Evolutionary conservation across 1,284 basidiomycete species (phyloP).

Genomic region (Schizopora paradoxa): DNA sequence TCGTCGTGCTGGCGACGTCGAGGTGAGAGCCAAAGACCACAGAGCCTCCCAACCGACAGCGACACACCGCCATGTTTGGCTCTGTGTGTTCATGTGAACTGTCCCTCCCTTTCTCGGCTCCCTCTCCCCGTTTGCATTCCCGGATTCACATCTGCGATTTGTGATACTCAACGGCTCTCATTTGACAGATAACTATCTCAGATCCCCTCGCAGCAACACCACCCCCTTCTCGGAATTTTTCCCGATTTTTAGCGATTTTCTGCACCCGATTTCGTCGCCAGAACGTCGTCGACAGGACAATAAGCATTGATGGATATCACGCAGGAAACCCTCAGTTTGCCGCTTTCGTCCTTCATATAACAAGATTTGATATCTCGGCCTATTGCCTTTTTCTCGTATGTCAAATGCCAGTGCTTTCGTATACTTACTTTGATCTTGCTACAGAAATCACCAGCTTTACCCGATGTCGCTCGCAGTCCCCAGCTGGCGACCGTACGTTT

Average conservation of each 20-base stretch:
- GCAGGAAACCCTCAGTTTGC: too few species aligned
- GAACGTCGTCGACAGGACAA: too few species aligned
- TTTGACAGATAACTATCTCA: not conserved
- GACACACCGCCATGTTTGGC: not conserved
- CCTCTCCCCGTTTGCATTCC: conserved; percentile 5
- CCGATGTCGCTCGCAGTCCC: too few species aligned
- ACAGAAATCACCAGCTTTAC: too few species aligned
- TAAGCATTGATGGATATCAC: too few species aligned
- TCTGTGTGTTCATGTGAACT: not conserved
- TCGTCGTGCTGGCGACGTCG: conserved; percentile 16
- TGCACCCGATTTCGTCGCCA: too few species aligned
- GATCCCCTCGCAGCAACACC: not conserved
- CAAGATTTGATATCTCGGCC: too few species aligned
- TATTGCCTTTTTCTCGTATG: too few species aligned
- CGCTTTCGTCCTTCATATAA: too few species aligned
- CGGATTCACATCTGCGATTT: not conserved
- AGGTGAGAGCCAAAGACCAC: not conserved
- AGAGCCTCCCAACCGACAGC: not conserved
- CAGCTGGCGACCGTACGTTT: too few species aligned
- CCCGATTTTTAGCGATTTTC: not conserved
- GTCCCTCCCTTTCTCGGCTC: conserved; percentile 10
- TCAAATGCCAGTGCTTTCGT: too few species aligned
- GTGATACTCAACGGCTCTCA: not conserved
- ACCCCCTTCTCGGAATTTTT: conserved; percentile 1
- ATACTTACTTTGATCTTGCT: too few species aligned